Base-by-base conservation (phyloP, 352 stramenopile species). In the Globisporangium ultimum region DNA sequence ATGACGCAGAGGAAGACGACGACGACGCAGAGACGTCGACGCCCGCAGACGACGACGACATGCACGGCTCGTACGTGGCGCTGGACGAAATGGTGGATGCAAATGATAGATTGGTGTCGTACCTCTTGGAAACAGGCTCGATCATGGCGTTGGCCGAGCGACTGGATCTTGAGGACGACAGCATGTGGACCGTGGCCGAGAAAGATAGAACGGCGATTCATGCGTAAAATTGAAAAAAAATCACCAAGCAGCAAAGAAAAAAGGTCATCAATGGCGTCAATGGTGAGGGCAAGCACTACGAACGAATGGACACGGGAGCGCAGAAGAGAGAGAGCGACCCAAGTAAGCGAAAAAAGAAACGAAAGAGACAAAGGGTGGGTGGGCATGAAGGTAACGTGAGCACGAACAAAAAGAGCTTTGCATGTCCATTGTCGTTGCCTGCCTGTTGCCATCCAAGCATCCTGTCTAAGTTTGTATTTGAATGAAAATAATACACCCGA, bases 201-300 rank as follows among this genome's bases (percentile, higher is more conserved):
- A 91, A 94, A 69, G 84, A 94, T 70, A 70, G 84, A 71, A 87
- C 80, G 17, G 82, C 84, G 40, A 92, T 94, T 64, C 84, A 94
- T 69, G 84, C 84, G 36, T 72, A 66, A 72, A 58, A n/a, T n/a
- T n/a, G n/a, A n/a, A n/a, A n/a, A n/a, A n/a, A n/a, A n/a, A n/a
- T n/a, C n/a, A n/a, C n/a, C n/a, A n/a, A n/a, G n/a, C n/a, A n/a
- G n/a, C n/a, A n/a, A n/a, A n/a, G n/a, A n/a, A n/a, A n/a, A n/a
- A n/a, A n/a, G n/a, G n/a, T n/a, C n/a, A n/a, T 43, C 22, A 60
- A 48, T 4, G 43, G 10, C 43, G 24, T 28, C 24, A 28, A n/a
- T n/a, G n/a, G n/a, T n/a, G n/a, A n/a, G n/a, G n/a, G n/a, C n/a
- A n/a, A n/a, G 24, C 24, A 28, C 24, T 28, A 28, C 24, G 24